Percentiles rank a stretch among this genome's conserved stretches.
Evolutionary conservation across 352 stramenopile genomes (phyloP).

Genomic region (Phytopythium mirpurense): DNA sequence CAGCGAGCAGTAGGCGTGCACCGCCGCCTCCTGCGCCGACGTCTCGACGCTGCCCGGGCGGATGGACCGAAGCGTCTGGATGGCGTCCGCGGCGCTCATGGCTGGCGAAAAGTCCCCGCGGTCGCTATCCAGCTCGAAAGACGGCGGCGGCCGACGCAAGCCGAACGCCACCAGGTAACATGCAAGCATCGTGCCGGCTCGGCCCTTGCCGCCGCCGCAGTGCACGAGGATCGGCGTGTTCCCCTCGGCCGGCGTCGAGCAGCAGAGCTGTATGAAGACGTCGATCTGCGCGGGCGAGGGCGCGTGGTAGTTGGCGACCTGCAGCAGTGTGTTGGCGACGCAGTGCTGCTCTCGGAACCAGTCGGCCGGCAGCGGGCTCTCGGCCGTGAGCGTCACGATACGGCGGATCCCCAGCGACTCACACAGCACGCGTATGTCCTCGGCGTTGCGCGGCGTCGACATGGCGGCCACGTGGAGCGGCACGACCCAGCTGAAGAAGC

Average conservation of each 20-base stretch:
- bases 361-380: constrained; percentile 21
- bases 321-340: constrained; percentile 36
- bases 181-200: constrained; percentile 54
- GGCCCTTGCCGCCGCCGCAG: constrained; percentile 60
- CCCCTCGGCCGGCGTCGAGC: constrained; percentile 1
- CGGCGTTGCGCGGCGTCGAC: constrained; percentile 28
- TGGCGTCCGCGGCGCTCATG: constrained; percentile 37
- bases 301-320: constrained; percentile 50
- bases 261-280: constrained; percentile 45
- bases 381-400: constrained; percentile 33
- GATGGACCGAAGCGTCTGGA: constrained; percentile 32
- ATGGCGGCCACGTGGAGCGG: constrained; percentile 34
- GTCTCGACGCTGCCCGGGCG: constrained; percentile 58
- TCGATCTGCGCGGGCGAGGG: constrained; percentile 53
- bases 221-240: constrained; percentile 43
- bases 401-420: constrained; percentile 23
- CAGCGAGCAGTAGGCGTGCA: constrained; percentile 40
- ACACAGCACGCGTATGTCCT: constrained; percentile 25
- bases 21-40: constrained; percentile 38
- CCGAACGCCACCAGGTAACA: constrained; percentile 64
- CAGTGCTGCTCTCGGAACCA: constrained; percentile 24
- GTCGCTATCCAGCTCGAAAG: constrained; percentile 5
- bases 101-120: constrained; percentile 27
- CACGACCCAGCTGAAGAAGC: constrained; percentile 45
- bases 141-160: constrained; percentile 24